A percentile compares a stretch with the other conserved stretches of the same genome.
Evolutionary conservation across 2,329 filamentous ascomycete species (phyloP).

Genomic region (Aspergillus novofumigatus): DNA sequence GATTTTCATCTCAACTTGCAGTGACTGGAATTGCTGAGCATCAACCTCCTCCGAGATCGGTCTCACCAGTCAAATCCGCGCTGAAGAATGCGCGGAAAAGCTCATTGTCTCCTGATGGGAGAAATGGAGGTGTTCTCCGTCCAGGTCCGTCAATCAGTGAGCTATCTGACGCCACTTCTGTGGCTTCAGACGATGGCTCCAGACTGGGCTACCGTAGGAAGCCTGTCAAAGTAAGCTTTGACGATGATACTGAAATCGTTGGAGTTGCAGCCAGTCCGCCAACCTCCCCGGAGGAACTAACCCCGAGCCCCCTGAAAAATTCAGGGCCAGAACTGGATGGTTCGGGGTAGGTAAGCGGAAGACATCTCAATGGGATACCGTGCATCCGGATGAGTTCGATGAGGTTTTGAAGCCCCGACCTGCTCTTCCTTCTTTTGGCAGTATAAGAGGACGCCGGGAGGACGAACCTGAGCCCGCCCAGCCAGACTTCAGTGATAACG

Average conservation of each 20-base stretch:
- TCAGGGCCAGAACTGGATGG: constrained; percentile 34
- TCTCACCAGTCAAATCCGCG: constrained; percentile 60
- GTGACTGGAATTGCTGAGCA: constrained; percentile 47
- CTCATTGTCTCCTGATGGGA: constrained; percentile 33
- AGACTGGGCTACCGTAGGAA: constrained; percentile 48
- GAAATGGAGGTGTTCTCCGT: constrained; percentile 16
- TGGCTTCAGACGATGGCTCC: constrained; percentile 42
- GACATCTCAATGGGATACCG: constrained; percentile 19
- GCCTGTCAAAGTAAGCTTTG: constrained; percentile 63
- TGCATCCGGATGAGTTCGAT: constrained; percentile 49
- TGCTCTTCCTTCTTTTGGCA: constrained; percentile 60
- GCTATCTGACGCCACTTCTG: constrained; percentile 53
- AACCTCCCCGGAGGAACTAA: constrained; percentile 37
- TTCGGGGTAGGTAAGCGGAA: constrained; percentile 35
- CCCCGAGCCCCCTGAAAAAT: constrained; percentile 32
- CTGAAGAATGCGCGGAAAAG: constrained; percentile 53
- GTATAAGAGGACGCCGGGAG: constrained; percentile 49
- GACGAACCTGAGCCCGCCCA: constrained; percentile 12
- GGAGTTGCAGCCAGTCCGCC: constrained; percentile 41
- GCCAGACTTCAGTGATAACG: constrained; percentile 26
- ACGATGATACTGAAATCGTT: constrained; percentile 51
- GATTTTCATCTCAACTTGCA: constrained; percentile 51
- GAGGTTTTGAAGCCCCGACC: constrained; percentile 56
- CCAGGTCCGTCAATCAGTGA: constrained; percentile 46
- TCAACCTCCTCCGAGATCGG: constrained; percentile 55